Base-by-base conservation (phyloP, 2,329 filamentous ascomycete genomes). In the Alternaria triticimaculans region DNA sequence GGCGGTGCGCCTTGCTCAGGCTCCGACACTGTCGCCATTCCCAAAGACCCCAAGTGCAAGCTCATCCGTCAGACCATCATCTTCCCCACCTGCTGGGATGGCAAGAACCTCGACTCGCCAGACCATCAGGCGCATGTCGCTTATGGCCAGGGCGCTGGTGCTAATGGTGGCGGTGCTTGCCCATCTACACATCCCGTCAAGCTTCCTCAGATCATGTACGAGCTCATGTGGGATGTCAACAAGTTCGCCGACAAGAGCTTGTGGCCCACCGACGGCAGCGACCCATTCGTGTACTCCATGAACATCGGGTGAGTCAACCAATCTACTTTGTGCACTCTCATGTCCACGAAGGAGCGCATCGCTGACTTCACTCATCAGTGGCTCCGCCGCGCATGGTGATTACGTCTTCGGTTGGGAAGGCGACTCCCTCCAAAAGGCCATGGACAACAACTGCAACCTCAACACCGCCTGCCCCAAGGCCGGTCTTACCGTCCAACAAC, bases 61-160 rank as follows among this genome's bases (percentile, higher is more conserved):
- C 84, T 85, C 80, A 85, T 86, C 78, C 82, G 84, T 65, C 83
- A 85, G 72, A 85, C 84, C 71, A 83, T 85, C 74, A 84, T 85
- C 75, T 86, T 85, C 70, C 76, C 76, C n/a, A 66, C 71, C 4
- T 76, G 72, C 68, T 74, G 72, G 73, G 69, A 76, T 51, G 75
- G 72, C 55, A 72, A 71, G 65, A 73, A 75, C 57, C 75, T 77
- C 54, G 76, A 78, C 58, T 75, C 71, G 3, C 76, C 76, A 18
- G 70, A 78, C 64, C 73, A 76, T 65, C 69, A 73, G 71, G 79
- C 76, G 65, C 84, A 85, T 74, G 82, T 85, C 20, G 78, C 82
- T 21, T 86, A 85, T 75, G 75, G 76, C 45, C 78, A 79, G 44
- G 82, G 82, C 49, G 73, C 76, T 10, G 83, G 83, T 15, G 83